Conservation (phyloP, 2,329 filamentous ascomycete species). For the Eurotiales sp. region DNA sequence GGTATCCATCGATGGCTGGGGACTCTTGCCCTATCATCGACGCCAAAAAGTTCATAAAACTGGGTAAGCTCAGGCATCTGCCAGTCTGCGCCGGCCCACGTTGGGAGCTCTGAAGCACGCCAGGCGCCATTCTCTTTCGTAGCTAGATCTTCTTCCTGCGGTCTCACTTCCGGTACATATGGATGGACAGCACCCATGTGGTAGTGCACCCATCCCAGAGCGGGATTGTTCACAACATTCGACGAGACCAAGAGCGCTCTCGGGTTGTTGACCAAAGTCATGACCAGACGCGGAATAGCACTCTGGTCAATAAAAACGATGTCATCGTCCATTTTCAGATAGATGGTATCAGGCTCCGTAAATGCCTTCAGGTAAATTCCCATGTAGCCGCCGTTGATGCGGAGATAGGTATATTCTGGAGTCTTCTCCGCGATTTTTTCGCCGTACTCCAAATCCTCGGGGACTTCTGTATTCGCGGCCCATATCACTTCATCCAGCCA, state of each 20-base stretch:
- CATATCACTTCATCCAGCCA: constrained; percentile 15
- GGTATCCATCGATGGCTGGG: constrained; percentile 14
- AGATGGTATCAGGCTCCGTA: constrained; percentile 12
- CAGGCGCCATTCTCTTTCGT: constrained; percentile 14
- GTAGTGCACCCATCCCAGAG: constrained; percentile 14
- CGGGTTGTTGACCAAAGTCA: constrained; percentile 12
- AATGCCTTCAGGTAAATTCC: constrained; percentile 10
- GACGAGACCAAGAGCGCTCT: constrained; percentile 12
- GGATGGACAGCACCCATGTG: constrained; percentile 15
- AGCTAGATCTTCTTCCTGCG: constrained; percentile 2
- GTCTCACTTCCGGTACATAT: constrained; percentile 12
- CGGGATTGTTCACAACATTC: constrained; percentile 14
- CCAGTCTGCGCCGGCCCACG: constrained; percentile 13
- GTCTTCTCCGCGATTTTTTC: constrained; percentile 9
- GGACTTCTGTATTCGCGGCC: constrained; percentile 12
- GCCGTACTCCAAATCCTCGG: constrained; percentile 13
- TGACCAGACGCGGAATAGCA: constrained; percentile 11
- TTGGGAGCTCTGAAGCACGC: constrained; percentile 12
- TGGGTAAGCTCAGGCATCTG: constrained; percentile 14
- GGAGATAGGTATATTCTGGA: constrained; percentile 10
- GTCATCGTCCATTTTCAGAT: constrained; percentile 15
- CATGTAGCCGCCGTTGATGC: constrained; percentile 7
- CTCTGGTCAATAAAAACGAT: constrained; percentile 16
- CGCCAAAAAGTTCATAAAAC: constrained; percentile 13
- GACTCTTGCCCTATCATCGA: constrained; percentile 12